Evolutionary conservation across 257 asterid genomes (phyloP).

Genomic region (Agastache rugosa): DNA sequence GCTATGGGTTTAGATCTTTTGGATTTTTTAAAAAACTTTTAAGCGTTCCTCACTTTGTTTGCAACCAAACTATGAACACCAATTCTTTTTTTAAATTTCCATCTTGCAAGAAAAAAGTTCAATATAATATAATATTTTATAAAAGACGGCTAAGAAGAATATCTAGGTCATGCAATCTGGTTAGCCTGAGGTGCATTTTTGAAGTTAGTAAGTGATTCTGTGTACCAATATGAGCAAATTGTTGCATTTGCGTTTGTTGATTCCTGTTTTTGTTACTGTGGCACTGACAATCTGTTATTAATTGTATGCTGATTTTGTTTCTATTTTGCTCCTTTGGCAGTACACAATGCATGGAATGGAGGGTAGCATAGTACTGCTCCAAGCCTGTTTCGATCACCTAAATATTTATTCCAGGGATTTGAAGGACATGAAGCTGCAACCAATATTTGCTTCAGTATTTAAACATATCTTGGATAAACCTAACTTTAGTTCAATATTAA

Average conservation of each 20-base stretch:
- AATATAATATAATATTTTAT: neutral
- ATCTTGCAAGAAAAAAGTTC: neutral
- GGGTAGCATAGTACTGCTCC: constrained; percentile 79
- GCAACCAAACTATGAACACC: neutral
- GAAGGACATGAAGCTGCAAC: constrained; percentile 65
- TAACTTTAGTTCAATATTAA: constrained; percentile 73
- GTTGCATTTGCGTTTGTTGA: constrained; percentile 6
- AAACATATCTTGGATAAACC: constrained; percentile 76
- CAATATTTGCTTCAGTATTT: constrained; percentile 69
- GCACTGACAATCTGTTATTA: neutral
- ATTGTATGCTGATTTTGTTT: constrained; percentile 24
- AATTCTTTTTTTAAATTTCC: neutral
- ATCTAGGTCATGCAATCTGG: neutral
- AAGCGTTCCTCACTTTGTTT: no score
- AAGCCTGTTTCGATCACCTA: constrained; percentile 69
- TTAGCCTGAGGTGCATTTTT: neutral
- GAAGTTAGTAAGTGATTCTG: neutral
- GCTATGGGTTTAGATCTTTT: neutral
- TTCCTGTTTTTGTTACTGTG: constrained; percentile 23
- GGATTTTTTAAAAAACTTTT: no score
- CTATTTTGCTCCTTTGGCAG: constrained; percentile 52
- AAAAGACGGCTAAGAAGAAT: neutral
- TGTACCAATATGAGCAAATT: constrained; percentile 1
- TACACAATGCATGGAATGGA: constrained; percentile 65
- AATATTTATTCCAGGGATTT: constrained; percentile 61